Conservation (phyloP, 1,284 basidiomycete genomes). For the Puccinia hordei region DNA sequence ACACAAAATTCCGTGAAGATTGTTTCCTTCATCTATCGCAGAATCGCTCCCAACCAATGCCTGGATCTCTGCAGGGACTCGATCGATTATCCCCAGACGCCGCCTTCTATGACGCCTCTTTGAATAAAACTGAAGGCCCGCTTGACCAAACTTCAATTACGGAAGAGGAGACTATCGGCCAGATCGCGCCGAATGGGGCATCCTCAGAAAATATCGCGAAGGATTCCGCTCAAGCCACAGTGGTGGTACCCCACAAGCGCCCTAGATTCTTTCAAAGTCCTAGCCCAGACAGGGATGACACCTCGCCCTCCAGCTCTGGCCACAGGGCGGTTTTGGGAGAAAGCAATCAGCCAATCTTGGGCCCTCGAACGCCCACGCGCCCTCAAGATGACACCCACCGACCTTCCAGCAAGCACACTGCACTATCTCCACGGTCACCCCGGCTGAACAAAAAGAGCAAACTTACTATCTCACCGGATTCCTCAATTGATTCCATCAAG, state of each 20-base stretch:
- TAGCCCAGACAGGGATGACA: not conserved
- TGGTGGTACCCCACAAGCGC: slow-evolving; percentile 18
- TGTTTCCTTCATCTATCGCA: not conserved
- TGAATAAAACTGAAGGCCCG: not conserved
- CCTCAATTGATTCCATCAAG: not conserved
- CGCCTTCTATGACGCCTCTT: not conserved
- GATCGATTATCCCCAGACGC: slow-evolving; percentile 1
- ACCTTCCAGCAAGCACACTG: slow-evolving; percentile 5
- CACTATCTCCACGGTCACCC: not conserved
- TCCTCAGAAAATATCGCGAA: slow-evolving; percentile 1
- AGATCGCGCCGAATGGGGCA: not conserved
- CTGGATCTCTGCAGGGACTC: not conserved
- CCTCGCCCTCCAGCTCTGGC: not conserved
- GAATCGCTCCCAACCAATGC: not conserved
- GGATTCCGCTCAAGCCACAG: not conserved
- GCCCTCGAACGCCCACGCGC: not conserved
- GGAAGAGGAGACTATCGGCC: not conserved
- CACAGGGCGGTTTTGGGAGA: not conserved
- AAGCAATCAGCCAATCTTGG: not conserved
- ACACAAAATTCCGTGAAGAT: no score
- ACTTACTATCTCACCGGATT: not conserved
- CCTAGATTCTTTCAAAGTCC: slow-evolving; percentile 30
- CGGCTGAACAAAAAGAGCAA: not conserved
- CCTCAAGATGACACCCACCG: not conserved
- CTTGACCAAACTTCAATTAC: not conserved